Evolutionary conservation across 257 asterid genomes (phyloP).

Genomic region (Osmanthus fragrans): DNA sequence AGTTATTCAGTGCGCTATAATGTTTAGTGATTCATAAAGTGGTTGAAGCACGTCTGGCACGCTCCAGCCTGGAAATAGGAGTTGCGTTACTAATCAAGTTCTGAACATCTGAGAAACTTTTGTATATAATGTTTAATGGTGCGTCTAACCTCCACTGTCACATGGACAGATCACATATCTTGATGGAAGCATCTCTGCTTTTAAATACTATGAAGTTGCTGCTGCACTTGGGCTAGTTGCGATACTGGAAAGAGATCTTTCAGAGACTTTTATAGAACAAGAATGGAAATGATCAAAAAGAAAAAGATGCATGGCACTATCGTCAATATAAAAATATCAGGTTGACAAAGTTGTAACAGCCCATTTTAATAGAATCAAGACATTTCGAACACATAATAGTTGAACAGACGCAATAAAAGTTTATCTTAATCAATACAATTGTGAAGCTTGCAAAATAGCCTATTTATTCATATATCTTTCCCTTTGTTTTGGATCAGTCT

Average conservation of each 20-base stretch:
- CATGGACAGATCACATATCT: constrained; percentile 66
- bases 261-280: no score
- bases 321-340: no score
- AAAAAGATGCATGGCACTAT: no score
- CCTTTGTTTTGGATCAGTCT: neutral
- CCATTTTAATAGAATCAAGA: no score
- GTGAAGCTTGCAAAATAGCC: neutral
- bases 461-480: neutral
- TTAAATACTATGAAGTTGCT: no score
- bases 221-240: no score
- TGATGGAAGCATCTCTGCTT: no score
- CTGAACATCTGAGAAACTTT: neutral
- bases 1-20: constrained; percentile 81
- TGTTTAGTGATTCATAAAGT: constrained; percentile 35
- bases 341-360: no score
- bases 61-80: constrained; percentile 67
- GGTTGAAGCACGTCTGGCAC: constrained; percentile 84
- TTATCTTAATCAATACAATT: neutral
- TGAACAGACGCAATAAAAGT: neutral
- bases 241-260: no score
- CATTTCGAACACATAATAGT: no score
- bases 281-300: no score
- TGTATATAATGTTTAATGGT: neutral
- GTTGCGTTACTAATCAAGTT: constrained; percentile 2
- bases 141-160: constrained; percentile 25